Base-by-base conservation (phyloP, 768 basidiomycete species). In the Pisolithus marmoratus region DNA sequence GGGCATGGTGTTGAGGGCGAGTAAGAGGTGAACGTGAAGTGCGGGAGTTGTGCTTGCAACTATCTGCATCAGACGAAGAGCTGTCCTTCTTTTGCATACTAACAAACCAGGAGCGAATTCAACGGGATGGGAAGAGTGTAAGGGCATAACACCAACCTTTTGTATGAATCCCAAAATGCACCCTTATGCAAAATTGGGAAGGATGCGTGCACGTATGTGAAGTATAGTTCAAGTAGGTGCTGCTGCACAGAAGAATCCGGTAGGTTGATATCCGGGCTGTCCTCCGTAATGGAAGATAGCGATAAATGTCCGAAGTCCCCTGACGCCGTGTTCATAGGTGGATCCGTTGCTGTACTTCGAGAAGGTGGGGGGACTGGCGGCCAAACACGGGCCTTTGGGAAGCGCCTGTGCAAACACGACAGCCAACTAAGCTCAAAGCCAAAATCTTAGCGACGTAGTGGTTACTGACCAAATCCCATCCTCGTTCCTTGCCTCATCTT, bases 311-410 rank as follows among this genome's bases (percentile, higher is more conserved):
- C 15, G 5, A n/a, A 20, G 24, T 27, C 26, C 26, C 17, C 24
- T 12, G 43, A 15, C 4, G 43, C 24, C 8, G 23, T 34, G 5
- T 34, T 8, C 43, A 17, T 27, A 23, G 43, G 22, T 1, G 12
- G 40, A 20, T 41, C n/a, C 6, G 46, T 49, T 29, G 66, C 52
- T 54, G 65, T 54, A 31, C 53, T 50, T 69, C 19, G 73, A 58
- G 57, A 48, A 5, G 51, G 48, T 24, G 62, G 40, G 3, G 68
- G 67, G 50, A 79, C 65, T 3, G 83, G 83, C 0, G 92, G 92
- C 92, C 92, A 94, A 23, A 93, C 87, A n/a, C 91, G 78, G 3
- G 90, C 86, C 58, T 83, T 84, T 0, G 92, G 90, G 69, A 94
- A 94, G 26, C 84, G 82, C 85, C 80, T 90, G 61, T 5, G 60